These are phyloP conservation scores for Calophaca sinica DNA, from an alignment of 306 rosid genomes.

Conservation along the genomic window DNA sequence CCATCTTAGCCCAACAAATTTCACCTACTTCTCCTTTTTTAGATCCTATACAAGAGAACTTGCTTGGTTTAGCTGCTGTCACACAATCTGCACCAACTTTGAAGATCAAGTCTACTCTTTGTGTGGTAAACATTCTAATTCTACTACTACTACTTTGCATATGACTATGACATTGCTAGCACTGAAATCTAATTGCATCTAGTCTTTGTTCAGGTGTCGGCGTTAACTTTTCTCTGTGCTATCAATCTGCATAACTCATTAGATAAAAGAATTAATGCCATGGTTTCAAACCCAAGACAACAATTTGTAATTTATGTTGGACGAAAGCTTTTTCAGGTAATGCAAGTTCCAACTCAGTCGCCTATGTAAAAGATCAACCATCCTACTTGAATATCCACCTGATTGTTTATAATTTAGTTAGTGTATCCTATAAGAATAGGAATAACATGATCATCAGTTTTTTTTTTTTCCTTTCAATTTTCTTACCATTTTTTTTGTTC, in stretches of 20 bases:
- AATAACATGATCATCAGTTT: slow-evolving; percentile 1
- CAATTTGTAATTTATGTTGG: slow-evolving; percentile 73
- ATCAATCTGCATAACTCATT: slow-evolving; percentile 55
- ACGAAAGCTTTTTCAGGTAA: slow-evolving; percentile 83
- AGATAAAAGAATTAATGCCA: slow-evolving; percentile 44
- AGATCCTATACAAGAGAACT: slow-evolving; percentile 59
- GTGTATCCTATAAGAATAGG: slow-evolving; percentile 28
- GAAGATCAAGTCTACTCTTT: slow-evolving; percentile 62
- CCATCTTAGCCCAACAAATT: slow-evolving; percentile 63
- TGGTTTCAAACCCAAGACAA: slow-evolving; percentile 51
- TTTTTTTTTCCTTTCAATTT: not conserved
- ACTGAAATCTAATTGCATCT: slow-evolving; percentile 32
- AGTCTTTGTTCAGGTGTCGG: slow-evolving; percentile 60
- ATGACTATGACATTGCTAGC: slow-evolving; percentile 8
- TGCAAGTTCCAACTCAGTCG: slow-evolving; percentile 34
- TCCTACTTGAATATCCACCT: not conserved
- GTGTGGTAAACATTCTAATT: slow-evolving; percentile 65
- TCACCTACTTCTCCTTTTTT: slow-evolving; percentile 42
- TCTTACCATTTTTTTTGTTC: no score
- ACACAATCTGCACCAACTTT: slow-evolving; percentile 57
- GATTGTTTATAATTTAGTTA: slow-evolving; percentile 24
- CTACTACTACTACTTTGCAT: slow-evolving; percentile 19
- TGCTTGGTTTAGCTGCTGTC: slow-evolving; percentile 59
- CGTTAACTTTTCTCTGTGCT: slow-evolving; percentile 65
- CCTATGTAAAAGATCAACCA: slow-evolving; percentile 4